phyloP scores from a whole-genome alignment of 176 grass and related monocot species.

The Rhynchospora pubera region DNA sequence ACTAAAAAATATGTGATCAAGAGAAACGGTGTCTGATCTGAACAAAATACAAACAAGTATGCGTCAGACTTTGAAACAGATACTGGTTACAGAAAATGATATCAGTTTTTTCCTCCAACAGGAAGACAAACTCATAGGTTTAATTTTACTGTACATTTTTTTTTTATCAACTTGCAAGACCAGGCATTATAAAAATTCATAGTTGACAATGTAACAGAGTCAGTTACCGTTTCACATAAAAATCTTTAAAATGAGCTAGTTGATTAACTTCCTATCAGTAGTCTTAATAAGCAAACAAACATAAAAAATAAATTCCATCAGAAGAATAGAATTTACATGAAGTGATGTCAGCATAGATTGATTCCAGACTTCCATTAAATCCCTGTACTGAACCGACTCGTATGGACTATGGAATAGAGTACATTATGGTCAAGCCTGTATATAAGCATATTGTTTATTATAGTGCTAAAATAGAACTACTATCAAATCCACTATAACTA shows the following conservation, averaged over 20 bases:
- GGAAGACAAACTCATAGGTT: neutral
- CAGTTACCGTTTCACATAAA: neutral
- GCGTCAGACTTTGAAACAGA: neutral
- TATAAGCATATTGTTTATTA: neutral
- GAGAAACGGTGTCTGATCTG: neutral
- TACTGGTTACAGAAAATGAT: neutral
- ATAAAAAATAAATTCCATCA: neutral
- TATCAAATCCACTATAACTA: neutral
- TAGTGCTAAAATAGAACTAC: neutral
- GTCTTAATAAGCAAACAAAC: neutral
- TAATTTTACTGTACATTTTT: neutral
- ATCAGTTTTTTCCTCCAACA: neutral
- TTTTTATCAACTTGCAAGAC: too few species aligned
- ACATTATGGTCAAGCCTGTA: neutral
- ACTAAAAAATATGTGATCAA: neutral
- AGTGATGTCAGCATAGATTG: neutral
- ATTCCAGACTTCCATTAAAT: neutral
- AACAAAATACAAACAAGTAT: conserved; percentile 10
- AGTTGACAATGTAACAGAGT: neutral
- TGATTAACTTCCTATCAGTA: neutral
- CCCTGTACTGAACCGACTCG: neutral
- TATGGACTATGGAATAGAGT: neutral
- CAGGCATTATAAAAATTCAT: neutral
- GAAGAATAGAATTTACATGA: neutral
- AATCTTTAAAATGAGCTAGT: neutral